These are phyloP conservation scores for Meyerozyma guilliermondii DNA, from an alignment of 1,139 yeast genomes.

Conservation along the genomic window DNA sequence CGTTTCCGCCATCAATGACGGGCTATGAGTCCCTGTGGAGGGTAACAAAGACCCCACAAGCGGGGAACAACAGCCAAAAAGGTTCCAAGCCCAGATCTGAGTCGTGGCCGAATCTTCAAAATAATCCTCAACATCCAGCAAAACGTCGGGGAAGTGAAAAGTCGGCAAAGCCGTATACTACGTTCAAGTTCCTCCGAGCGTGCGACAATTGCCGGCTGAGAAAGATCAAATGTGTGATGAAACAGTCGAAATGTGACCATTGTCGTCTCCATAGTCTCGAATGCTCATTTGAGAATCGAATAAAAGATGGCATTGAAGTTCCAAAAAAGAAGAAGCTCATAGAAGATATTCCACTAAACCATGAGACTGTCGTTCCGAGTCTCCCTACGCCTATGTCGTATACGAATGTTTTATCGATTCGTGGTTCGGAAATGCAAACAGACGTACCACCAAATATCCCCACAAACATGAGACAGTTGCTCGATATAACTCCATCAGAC, in stretches of 20 bases:
- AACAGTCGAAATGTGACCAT: neutral
- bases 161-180: neutral
- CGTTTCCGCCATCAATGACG: neutral
- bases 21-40: neutral
- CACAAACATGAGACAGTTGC: too few relatives aligned
- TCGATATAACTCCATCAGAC: too few relatives aligned
- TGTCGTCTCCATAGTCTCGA: neutral
- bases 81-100: neutral
- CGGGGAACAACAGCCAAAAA: neutral
- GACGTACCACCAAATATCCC: too few relatives aligned
- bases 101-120: neutral
- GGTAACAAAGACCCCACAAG: neutral
- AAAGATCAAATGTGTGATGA: slow-evolving; percentile 1
- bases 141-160: neutral
- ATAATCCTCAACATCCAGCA: neutral
- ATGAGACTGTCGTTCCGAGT: neutral
- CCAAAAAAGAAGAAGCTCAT: neutral
- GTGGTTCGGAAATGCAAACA: too few relatives aligned
- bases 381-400: too few relatives aligned
- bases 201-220: slow-evolving; percentile 1
- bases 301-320: neutral
- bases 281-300: slow-evolving; percentile 1
- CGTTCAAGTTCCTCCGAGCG: slow-evolving; percentile 1
- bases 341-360: neutral
- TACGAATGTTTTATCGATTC: too few relatives aligned